Evolutionary conservation across 495 filamentous ascomycete genomes (phyloP).

Genomic region (Massariosphaeria phaeospora): DNA sequence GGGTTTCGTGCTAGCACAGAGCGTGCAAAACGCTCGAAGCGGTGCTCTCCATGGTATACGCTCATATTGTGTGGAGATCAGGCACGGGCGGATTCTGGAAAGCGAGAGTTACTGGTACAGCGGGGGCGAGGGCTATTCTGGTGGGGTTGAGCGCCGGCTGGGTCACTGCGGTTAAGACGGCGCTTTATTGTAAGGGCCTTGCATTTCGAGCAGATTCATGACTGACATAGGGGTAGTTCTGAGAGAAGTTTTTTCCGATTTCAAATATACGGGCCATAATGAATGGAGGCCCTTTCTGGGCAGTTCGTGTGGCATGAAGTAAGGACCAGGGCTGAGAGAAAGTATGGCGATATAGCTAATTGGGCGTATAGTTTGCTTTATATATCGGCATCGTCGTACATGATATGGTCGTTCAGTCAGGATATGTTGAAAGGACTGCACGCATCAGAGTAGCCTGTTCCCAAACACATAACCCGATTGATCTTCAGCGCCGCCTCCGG

Average conservation of each 20-base stretch:
- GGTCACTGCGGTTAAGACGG: constrained; percentile 81
- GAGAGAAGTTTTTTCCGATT: constrained; percentile 70
- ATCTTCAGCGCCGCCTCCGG: too few species aligned
- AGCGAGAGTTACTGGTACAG: constrained; percentile 41
- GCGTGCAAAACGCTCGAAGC: constrained; percentile 67
- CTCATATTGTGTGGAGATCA: constrained; percentile 50
- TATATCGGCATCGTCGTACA: too few species aligned
- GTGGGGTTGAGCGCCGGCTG: constrained; percentile 62
- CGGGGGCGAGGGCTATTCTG: constrained; percentile 58
- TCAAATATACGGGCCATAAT: constrained; percentile 66
- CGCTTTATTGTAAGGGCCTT: constrained; percentile 79
- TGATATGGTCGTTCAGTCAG: too few species aligned
- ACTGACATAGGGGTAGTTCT: constrained; percentile 50
- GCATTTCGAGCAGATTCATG: constrained; percentile 30
- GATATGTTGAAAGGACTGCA: too few species aligned
- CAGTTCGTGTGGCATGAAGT: too few species aligned
- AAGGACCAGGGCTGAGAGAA: too few species aligned
- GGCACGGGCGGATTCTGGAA: not conserved
- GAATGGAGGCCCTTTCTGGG: not conserved
- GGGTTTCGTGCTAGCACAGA: constrained; percentile 77
- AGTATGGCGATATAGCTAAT: too few species aligned
- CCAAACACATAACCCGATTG: too few species aligned
- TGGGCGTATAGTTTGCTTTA: too few species aligned
- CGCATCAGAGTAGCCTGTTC: too few species aligned
- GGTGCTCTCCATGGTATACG: constrained; percentile 61